These are phyloP conservation scores for Candida ulmi DNA, from an alignment of 805 yeast species.

Conservation along the genomic window DNA sequence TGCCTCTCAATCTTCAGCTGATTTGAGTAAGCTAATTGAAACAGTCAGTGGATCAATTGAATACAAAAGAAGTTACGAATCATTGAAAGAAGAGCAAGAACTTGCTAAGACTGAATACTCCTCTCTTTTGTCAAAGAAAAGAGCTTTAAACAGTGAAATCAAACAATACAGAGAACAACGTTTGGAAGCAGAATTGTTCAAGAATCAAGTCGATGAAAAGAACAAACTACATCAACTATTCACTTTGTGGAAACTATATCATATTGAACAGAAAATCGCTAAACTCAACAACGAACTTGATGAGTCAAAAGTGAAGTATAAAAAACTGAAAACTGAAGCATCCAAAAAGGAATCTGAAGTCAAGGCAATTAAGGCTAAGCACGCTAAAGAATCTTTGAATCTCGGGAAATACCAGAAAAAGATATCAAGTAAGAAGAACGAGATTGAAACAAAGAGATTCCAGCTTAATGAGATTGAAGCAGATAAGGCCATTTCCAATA, in stretches of 20 bases:
- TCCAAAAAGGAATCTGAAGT: constrained; percentile 32
- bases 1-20: constrained; percentile 79
- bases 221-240: constrained; percentile 39
- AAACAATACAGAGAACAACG: constrained; percentile 75
- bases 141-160: constrained; percentile 66
- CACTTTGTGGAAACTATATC: constrained; percentile 61
- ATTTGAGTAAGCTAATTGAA: constrained; percentile 71
- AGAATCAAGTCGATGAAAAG: constrained; percentile 45
- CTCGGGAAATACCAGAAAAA: constrained; percentile 35
- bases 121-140: constrained; percentile 59
- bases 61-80: constrained; percentile 59
- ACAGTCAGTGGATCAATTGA: constrained; percentile 79
- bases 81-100: constrained; percentile 56
- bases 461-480: constrained; percentile 59
- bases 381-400: constrained; percentile 40
- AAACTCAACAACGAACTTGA: constrained; percentile 19
- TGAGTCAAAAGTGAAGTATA: constrained; percentile 23
- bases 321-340: constrained; percentile 29
- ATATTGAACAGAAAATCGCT: constrained; percentile 39
- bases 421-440: constrained; percentile 29
- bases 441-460: constrained; percentile 38
- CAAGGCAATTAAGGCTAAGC: constrained; percentile 33
- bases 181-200: constrained; percentile 63
- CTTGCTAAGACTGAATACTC: constrained; percentile 59
- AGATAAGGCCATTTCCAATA: constrained; percentile 41